Evolutionary conservation across 2,329 filamentous ascomycete species (phyloP), one percentile per base, ranked within the genome.

Genomic region (Pseudogymnoascus sp.): DNA sequence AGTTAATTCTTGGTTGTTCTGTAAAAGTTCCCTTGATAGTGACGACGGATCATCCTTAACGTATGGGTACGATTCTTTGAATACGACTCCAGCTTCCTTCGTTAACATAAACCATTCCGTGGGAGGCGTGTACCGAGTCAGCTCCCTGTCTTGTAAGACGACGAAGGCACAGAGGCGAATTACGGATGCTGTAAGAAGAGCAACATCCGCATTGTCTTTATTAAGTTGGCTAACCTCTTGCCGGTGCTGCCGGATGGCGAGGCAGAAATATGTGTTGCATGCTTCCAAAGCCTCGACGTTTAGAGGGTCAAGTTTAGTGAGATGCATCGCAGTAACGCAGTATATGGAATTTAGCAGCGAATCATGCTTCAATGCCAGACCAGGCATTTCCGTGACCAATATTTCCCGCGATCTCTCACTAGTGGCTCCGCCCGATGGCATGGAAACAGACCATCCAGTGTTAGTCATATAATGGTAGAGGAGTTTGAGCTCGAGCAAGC

Each of bases 381-480:
- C 59, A 4, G 66, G 64, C 4, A 68, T 58, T 5, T 28, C 43
- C 1, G 60, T 14, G 35, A 63, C 58, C 16, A 60, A 50, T 7
- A 39, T 30, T 39, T 63, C 57, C 38, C 60, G 36, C 14, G 43
- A 30, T 54, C 43, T 54, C 30, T 54, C 43, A 9, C 43, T 54
- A 16, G 25, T 18, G 30, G 25, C 8, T 6, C 25, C 43, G 28
- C 43, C 30, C 7, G 43, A 54, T 16, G 43, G 43, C 6, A 54
- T 6, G 37, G 36, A 47, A n/a, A 63, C 60, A 1, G 65, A 65
- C 18, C 59, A 50, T 28, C 62, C 54, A 11, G 66, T 67, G 16
- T 57, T 59, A 14, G 61, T 60, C 33, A 63, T 65, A 50, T 66
- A 68, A 1, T 67, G 63, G 16, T 65, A 66, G n/a, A 68, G 60